A percentile compares a stretch with the other conserved stretches of the same genome.
Evolutionary conservation across 495 filamentous ascomycete species (phyloP).

Genomic region (Recurvomyces mirabilis): DNA sequence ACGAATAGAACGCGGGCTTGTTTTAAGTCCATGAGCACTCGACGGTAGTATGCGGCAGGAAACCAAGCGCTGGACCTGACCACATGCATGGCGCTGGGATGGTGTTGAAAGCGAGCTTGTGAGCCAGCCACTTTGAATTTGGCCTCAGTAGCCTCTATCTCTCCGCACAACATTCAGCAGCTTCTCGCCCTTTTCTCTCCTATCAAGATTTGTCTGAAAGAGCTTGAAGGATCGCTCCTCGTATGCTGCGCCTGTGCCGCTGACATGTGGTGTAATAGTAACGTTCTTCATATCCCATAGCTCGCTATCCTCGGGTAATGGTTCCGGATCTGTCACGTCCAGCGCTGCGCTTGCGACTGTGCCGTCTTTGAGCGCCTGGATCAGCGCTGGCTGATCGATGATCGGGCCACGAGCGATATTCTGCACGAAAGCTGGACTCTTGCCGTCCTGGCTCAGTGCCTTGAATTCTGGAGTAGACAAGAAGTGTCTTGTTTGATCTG

Average conservation of each 20-base stretch:
- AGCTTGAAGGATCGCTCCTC: slow-evolving; percentile 48
- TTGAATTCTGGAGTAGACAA: slow-evolving; percentile 55
- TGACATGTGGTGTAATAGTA: slow-evolving; percentile 71
- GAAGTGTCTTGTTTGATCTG: slow-evolving; percentile 51
- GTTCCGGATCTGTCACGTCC: slow-evolving; percentile 83
- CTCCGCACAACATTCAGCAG: slow-evolving; percentile 59
- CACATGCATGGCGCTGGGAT: too few species aligned
- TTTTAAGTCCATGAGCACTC: too few species aligned
- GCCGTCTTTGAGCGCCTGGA: slow-evolving; percentile 45
- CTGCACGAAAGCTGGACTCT: slow-evolving; percentile 49
- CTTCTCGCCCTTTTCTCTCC: slow-evolving; percentile 44
- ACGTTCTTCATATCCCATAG: slow-evolving; percentile 67
- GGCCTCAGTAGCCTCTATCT: slow-evolving; percentile 49
- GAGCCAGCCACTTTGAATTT: too few species aligned
- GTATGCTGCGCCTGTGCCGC: slow-evolving; percentile 50
- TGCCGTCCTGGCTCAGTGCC: slow-evolving; percentile 37
- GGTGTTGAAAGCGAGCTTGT: too few species aligned
- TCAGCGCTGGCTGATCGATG: slow-evolving; percentile 56
- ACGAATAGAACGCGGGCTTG: too few species aligned
- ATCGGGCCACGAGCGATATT: slow-evolving; percentile 69
- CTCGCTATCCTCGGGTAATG: slow-evolving; percentile 55
- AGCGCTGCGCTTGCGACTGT: slow-evolving; percentile 59
- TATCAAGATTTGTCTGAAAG: slow-evolving; percentile 49
- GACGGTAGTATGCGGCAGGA: too few species aligned
- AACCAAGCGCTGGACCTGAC: too few species aligned